phyloP scores from a whole-genome alignment of 176 grass and related monocot species.

The Phragmites australis region DNA sequence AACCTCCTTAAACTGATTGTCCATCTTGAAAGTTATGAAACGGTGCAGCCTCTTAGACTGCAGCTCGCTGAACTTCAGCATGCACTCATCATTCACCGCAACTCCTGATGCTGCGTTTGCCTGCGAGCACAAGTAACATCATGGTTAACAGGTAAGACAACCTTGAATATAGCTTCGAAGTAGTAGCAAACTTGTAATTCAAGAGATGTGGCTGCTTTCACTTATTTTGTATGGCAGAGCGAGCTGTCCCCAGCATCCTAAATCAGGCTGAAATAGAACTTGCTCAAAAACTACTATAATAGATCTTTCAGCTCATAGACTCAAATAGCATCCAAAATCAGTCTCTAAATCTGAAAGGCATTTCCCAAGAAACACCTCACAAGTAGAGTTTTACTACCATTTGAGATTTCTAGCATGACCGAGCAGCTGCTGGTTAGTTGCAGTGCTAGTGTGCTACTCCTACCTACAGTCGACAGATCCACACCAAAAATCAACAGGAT shows the following conservation, averaged over 20 bases:
- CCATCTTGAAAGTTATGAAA: slow-evolving; percentile 73
- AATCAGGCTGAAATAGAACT: background rate
- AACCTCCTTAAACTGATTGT: slow-evolving; percentile 63
- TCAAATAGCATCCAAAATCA: background rate
- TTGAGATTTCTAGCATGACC: background rate
- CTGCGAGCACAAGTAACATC: slow-evolving; percentile 11
- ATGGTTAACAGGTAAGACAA: background rate
- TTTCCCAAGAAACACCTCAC: background rate
- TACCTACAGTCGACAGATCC: slow-evolving; percentile 22
- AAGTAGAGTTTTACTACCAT: background rate
- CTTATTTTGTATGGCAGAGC: background rate
- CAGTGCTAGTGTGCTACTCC: background rate
- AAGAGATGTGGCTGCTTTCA: background rate
- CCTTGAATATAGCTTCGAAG: background rate
- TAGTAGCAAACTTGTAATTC: background rate
- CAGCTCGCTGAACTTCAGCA: slow-evolving; percentile 71
- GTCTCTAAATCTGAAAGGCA: background rate
- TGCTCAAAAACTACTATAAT: background rate
- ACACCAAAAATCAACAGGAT: background rate
- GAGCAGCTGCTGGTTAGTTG: background rate
- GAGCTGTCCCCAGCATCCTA: background rate
- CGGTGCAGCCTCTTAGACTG: slow-evolving; percentile 82
- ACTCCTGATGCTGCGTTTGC: slow-evolving; percentile 76
- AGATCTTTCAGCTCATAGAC: background rate
- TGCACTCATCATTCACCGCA: slow-evolving; percentile 73